phyloP scores from a whole-genome alignment of 2,329 filamentous ascomycete genomes.

The Nemania abortiva region DNA sequence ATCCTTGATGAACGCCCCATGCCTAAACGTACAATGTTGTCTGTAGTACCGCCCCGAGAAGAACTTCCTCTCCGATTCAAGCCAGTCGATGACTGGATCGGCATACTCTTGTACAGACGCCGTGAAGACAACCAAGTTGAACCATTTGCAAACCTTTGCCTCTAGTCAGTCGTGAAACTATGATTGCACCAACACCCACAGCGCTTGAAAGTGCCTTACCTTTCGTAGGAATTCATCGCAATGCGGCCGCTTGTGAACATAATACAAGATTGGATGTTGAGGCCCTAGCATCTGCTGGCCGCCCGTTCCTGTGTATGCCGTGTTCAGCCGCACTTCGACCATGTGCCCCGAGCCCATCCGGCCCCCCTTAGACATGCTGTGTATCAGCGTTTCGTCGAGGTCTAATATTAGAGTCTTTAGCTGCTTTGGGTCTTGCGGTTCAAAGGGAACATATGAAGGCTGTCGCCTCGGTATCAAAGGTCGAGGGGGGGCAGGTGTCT shows the following conservation, averaged over 20 bases:
- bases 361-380: slow-evolving; percentile 96
- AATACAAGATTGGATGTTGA: slow-evolving; percentile 97
- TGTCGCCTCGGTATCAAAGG: slow-evolving; percentile 90
- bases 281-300: slow-evolving; percentile 77
- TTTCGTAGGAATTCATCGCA: slow-evolving; percentile 96
- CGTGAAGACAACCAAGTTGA: slow-evolving; percentile 95
- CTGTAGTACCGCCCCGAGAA: slow-evolving; percentile 95
- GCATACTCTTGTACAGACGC: slow-evolving; percentile 98
- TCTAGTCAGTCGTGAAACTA: slow-evolving; percentile 41
- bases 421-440: slow-evolving; percentile 66
- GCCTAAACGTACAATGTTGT: slow-evolving; percentile 95
- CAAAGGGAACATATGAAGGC: slow-evolving; percentile 82
- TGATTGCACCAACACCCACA: slow-evolving; percentile 2
- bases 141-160: slow-evolving; percentile 89
- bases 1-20: slow-evolving; percentile 98
- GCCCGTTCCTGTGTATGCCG: slow-evolving; percentile 74
- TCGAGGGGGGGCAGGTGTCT: slow-evolving; percentile 87
- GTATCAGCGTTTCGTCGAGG: slow-evolving; percentile 96
- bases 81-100: slow-evolving; percentile 98
- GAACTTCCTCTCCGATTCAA: slow-evolving; percentile 96
- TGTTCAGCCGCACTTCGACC: slow-evolving; percentile 94
- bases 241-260: slow-evolving; percentile 96
- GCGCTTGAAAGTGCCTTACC: slow-evolving; percentile 58
- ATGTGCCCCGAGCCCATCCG: slow-evolving; percentile 97
- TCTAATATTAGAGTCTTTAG: slow-evolving; percentile 97